A percentile compares a stretch with the other conserved stretches of the same genome.
Conservation (phyloP, 2,329 filamentous ascomycete species). For the Hypoxylon sp. region DNA sequence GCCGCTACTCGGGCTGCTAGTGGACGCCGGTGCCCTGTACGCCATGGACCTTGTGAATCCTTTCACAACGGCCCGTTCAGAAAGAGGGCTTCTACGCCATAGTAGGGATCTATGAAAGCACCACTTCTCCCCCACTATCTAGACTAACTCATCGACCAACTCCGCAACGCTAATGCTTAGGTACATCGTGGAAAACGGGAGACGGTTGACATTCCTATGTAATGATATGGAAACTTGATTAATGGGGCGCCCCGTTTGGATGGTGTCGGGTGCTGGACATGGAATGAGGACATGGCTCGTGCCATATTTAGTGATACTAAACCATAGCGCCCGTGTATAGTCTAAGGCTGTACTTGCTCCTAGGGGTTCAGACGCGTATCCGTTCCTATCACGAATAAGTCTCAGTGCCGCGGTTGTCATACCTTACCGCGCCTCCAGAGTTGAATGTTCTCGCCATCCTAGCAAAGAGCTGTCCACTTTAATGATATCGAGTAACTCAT, state of each 20-base stretch:
- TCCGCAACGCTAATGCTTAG: constrained; percentile 31
- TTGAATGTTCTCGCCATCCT: background rate
- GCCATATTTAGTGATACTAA: constrained; percentile 35
- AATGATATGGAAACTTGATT: constrained; percentile 27
- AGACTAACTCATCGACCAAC: constrained; percentile 35
- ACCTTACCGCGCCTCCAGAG: constrained; percentile 6
- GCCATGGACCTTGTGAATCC: constrained; percentile 39
- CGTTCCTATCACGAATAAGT: constrained; percentile 12
- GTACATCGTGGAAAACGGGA: constrained; percentile 25
- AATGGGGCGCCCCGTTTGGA: constrained; percentile 35
- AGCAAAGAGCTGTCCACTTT: background rate
- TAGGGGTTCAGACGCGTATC: background rate
- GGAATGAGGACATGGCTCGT: constrained; percentile 14
- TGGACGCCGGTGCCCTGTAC: constrained; percentile 26
- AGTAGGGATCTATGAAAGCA: constrained; percentile 27
- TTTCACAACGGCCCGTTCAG: constrained; percentile 35
- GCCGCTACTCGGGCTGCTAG: constrained; percentile 15
- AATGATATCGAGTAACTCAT: constrained; percentile 6
- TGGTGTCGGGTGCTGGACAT: constrained; percentile 14
- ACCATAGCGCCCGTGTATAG: constrained; percentile 3
- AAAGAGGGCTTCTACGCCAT: constrained; percentile 21
- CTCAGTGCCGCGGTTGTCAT: constrained; percentile 10
- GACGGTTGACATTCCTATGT: constrained; percentile 16
- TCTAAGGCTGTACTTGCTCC: constrained; percentile 13
- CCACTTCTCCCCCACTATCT: constrained; percentile 31